Percentiles rank a stretch among this genome's conserved stretches.
phyloP scores from a whole-genome alignment of 2,329 filamentous ascomycete genomes.

The Alternaria brassicicola region DNA sequence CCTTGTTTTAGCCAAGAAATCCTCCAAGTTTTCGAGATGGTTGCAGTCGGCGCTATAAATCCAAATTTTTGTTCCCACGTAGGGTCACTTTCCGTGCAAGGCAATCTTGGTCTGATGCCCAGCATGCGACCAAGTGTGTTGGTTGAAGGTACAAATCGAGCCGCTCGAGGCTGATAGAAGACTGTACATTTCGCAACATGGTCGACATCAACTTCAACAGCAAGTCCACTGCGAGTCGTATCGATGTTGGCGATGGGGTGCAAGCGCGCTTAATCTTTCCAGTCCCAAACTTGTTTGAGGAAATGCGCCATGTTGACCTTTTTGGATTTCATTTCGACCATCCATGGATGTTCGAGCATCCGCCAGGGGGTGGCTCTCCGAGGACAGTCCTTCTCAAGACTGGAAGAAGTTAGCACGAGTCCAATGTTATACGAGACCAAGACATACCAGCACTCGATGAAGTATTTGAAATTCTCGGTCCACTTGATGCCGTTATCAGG shows the following conservation, averaged over 20 bases:
- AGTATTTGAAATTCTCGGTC: constrained; percentile 98
- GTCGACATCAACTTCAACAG: neutral
- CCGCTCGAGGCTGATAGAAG: constrained; percentile 23
- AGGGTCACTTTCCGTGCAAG: neutral
- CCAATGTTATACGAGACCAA: neutral
- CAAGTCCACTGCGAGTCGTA: neutral
- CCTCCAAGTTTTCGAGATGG: neutral
- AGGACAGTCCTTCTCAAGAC: constrained; percentile 89
- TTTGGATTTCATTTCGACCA: constrained; percentile 93
- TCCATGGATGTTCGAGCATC: constrained; percentile 99
- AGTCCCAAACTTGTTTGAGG: constrained; percentile 94
- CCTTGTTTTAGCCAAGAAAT: constrained; percentile 11
- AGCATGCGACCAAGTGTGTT: constrained; percentile 39
- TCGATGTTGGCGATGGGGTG: neutral
- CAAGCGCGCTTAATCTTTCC: constrained; percentile 67
- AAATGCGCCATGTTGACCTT: constrained; percentile 98
- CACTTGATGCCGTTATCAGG: constrained; percentile 86
- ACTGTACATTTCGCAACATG: constrained; percentile 15
- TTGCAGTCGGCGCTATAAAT: constrained; percentile 17
- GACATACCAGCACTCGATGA: constrained; percentile 97
- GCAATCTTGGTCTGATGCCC: constrained; percentile 37
- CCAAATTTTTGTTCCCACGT: neutral
- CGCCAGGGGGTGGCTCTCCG: constrained; percentile 94
- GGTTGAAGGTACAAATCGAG: constrained; percentile 6
- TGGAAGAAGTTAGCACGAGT: constrained; percentile 52